Conservation (phyloP, 1,284 basidiomycete species). For the Leccinum solheimii region DNA sequence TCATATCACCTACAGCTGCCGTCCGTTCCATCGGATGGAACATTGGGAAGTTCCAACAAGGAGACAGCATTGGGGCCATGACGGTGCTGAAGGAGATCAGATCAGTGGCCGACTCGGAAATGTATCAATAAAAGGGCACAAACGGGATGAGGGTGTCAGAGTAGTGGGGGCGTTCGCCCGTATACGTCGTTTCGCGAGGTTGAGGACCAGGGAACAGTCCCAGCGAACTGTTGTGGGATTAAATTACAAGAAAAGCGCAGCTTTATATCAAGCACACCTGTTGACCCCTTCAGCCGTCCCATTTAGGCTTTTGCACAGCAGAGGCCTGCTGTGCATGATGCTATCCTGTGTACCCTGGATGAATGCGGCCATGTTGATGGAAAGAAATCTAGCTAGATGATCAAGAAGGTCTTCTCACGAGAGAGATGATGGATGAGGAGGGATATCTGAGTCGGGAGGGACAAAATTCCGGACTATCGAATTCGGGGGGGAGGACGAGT, state of each 20-base stretch:
- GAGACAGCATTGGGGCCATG: slow-evolving; percentile 1
- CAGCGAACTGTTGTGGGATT: slow-evolving; percentile 11
- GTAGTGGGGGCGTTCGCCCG: slow-evolving; percentile 2
- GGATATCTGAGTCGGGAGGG: neutral
- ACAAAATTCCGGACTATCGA: neutral
- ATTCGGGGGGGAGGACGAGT: slow-evolving; percentile 1
- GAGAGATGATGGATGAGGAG: neutral
- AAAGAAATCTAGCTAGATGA: neutral
- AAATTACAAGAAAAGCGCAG: slow-evolving; percentile 5
- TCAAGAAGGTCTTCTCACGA: neutral
- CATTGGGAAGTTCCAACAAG: neutral
- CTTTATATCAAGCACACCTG: slow-evolving; percentile 24
- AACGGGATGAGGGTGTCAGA: slow-evolving; percentile 4
- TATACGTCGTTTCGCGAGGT: neutral
- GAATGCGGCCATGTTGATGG: neutral
- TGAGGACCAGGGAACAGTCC: neutral
- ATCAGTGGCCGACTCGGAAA: slow-evolving; percentile 8
- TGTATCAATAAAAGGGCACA: slow-evolving; percentile 2
- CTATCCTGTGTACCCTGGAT: slow-evolving; percentile 15
- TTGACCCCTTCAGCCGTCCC: slow-evolving; percentile 3
- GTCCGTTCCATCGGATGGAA: neutral
- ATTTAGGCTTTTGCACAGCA: slow-evolving; percentile 24
- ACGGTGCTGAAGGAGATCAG: slow-evolving; percentile 8
- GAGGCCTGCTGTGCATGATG: slow-evolving; percentile 20
- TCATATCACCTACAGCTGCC: slow-evolving; percentile 11